Conservation (phyloP, 2,329 filamentous ascomycete species). For the Volutella citrinella region DNA sequence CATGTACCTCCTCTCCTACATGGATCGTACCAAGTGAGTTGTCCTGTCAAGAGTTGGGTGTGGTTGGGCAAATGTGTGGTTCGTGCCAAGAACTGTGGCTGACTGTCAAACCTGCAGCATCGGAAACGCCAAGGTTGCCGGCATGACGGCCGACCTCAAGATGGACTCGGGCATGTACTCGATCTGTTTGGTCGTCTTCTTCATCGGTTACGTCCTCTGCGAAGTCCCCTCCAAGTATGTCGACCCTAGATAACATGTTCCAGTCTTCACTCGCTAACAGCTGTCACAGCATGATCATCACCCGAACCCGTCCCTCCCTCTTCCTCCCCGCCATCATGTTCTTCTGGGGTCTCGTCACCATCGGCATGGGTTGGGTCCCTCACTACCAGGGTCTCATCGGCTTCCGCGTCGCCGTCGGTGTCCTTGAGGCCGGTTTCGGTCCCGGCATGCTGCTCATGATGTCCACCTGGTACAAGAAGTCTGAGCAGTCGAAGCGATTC, state of each 20-base stretch:
- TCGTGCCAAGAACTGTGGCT: too few relatives aligned
- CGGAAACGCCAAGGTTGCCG: conserved; percentile 52
- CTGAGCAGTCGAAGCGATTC: conserved; percentile 30
- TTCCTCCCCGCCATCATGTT: conserved; percentile 68
- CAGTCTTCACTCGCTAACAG: background rate
- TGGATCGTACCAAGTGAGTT: conserved; percentile 63
- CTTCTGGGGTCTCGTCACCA: conserved; percentile 33
- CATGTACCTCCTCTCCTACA: conserved; percentile 58
- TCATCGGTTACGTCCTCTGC: conserved; percentile 66
- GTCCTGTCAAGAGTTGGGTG: background rate
- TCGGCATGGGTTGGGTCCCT: conserved; percentile 27
- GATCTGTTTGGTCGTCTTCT: conserved; percentile 58
- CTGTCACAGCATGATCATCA: conserved; percentile 49
- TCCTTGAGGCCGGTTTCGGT: conserved; percentile 58
- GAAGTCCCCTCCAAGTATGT: conserved; percentile 58
- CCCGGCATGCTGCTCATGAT: conserved; percentile 60
- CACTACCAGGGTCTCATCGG: conserved; percentile 25
- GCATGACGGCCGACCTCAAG: conserved; percentile 36
- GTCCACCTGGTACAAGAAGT: conserved; percentile 61
- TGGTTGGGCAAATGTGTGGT: too few relatives aligned
- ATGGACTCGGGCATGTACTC: conserved; percentile 62
- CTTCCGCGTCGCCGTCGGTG: conserved; percentile 47
- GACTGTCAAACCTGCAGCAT: conserved; percentile 28
- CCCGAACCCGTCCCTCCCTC: conserved; percentile 57
- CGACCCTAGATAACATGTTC: background rate